A percentile compares a stretch with the other conserved stretches of the same genome.
Conservation (phyloP, 306 rosid species). For the Citrullus colocynthis region DNA sequence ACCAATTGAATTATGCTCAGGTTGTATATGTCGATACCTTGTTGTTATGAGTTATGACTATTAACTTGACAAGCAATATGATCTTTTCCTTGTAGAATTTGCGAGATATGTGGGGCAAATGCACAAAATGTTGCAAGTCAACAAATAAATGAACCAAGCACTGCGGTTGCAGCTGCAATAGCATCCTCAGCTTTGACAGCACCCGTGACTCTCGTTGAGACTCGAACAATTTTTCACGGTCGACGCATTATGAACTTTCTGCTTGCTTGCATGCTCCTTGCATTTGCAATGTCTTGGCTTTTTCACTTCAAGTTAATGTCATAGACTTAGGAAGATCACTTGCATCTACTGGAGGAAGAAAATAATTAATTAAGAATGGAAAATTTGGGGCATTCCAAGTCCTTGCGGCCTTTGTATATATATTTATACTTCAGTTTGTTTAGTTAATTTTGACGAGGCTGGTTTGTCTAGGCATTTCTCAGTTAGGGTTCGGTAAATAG, state of each 20-base stretch:
- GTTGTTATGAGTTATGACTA: neutral
- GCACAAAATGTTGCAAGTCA: conserved; percentile 19
- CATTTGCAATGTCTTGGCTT: conserved; percentile 39
- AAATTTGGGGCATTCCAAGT: neutral
- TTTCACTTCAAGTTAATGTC: conserved; percentile 35
- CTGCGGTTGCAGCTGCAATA: neutral
- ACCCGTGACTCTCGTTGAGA: conserved; percentile 23
- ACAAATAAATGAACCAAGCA: conserved; percentile 11
- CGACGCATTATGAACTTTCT: conserved; percentile 37
- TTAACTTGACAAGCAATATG: neutral
- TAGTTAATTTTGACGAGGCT: neutral
- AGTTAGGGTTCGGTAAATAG: neutral
- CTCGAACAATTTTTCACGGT: conserved; percentile 26
- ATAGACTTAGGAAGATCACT: neutral
- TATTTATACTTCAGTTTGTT: neutral
- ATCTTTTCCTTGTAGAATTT: conserved; percentile 13
- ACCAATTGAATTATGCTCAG: neutral
- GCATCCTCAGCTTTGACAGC: conserved; percentile 15
- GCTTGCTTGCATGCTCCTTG: conserved; percentile 36
- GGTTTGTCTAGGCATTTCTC: neutral
- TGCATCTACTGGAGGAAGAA: neutral
- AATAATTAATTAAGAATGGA: neutral
- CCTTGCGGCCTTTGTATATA: neutral
- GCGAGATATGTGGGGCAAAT: conserved; percentile 29
- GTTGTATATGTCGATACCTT: neutral